phyloP scores from a whole-genome alignment of 2,329 filamentous ascomycete species.

The Aspergillus sp. region DNA sequence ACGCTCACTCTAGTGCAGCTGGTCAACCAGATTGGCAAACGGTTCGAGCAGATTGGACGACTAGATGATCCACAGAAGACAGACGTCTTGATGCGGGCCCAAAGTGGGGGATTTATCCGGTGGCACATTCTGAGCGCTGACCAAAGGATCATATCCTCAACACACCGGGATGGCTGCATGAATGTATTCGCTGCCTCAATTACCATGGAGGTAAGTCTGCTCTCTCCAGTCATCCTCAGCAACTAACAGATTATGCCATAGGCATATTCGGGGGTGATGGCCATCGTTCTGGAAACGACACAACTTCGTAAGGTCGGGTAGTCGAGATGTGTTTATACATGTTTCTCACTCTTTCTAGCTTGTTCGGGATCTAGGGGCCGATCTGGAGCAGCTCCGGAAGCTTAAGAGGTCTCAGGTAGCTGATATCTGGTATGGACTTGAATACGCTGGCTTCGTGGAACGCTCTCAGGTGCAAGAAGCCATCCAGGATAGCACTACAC shows the following conservation, averaged over 20 bases:
- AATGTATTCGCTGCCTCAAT: background rate
- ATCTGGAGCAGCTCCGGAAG: background rate
- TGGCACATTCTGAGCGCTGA: background rate
- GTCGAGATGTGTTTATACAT: background rate
- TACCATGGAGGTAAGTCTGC: background rate
- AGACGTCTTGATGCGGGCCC: slow-evolving; percentile 2
- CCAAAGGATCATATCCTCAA: background rate
- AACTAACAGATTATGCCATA: background rate
- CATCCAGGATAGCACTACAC: background rate
- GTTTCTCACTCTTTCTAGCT: background rate
- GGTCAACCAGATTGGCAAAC: slow-evolving; percentile 8
- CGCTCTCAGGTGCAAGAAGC: background rate
- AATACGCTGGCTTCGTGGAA: background rate
- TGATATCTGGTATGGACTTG: background rate
- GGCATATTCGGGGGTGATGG: background rate
- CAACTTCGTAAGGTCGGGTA: background rate
- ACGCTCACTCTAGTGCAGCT: slow-evolving; percentile 4
- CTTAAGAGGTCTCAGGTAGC: background rate
- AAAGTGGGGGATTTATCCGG: slow-evolving; percentile 4
- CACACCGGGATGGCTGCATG: background rate
- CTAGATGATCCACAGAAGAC: slow-evolving; percentile 8
- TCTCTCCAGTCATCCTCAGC: background rate
- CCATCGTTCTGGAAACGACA: background rate
- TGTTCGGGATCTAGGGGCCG: background rate
- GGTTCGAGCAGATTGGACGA: slow-evolving; percentile 6